Evolutionary conservation across 2,329 filamentous ascomycete genomes (phyloP).

Genomic region (Colletotrichum cereale): DNA sequence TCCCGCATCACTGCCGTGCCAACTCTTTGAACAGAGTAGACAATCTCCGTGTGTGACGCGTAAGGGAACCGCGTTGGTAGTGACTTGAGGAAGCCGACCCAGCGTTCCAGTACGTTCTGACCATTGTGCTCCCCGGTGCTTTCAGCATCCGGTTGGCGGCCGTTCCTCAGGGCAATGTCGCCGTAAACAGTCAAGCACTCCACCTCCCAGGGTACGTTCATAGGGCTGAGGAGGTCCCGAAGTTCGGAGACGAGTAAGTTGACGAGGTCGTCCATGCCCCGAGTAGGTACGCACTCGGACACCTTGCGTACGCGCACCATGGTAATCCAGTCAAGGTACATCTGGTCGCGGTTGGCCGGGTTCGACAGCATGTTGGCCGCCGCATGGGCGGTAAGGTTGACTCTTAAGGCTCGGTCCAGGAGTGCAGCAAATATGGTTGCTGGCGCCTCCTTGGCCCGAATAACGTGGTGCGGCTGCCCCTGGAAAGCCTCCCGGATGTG

Average conservation of each 20-base stretch:
- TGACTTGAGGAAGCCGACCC: constrained; percentile 78
- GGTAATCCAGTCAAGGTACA: constrained; percentile 92
- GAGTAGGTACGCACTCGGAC: constrained; percentile 72
- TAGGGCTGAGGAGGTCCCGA: constrained; percentile 76
- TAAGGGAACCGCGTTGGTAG: constrained; percentile 80
- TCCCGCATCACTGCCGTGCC: constrained; percentile 85
- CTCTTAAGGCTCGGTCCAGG: constrained; percentile 86
- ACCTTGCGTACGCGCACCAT: constrained; percentile 73
- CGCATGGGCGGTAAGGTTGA: constrained; percentile 94
- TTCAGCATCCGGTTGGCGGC: constrained; percentile 55
- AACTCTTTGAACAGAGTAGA: constrained; percentile 81
- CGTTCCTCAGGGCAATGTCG: constrained; percentile 64
- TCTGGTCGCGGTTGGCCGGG: constrained; percentile 89
- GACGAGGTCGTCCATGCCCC: constrained; percentile 76
- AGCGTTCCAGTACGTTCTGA: constrained; percentile 81
- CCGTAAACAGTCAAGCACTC: constrained; percentile 73
- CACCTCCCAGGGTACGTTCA: constrained; percentile 74
- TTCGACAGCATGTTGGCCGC: constrained; percentile 93
- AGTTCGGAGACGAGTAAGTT: constrained; percentile 75
- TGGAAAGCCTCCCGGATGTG: constrained; percentile 90
- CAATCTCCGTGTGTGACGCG: constrained; percentile 77
- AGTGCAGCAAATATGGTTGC: constrained; percentile 90
- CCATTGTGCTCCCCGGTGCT: constrained; percentile 56
- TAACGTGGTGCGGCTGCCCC: constrained; percentile 85
- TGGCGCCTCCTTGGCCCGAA: constrained; percentile 87